These are phyloP conservation scores for Hansenula sp. DNA, from an alignment of 1,139 yeast species.

Conservation along the genomic window DNA sequence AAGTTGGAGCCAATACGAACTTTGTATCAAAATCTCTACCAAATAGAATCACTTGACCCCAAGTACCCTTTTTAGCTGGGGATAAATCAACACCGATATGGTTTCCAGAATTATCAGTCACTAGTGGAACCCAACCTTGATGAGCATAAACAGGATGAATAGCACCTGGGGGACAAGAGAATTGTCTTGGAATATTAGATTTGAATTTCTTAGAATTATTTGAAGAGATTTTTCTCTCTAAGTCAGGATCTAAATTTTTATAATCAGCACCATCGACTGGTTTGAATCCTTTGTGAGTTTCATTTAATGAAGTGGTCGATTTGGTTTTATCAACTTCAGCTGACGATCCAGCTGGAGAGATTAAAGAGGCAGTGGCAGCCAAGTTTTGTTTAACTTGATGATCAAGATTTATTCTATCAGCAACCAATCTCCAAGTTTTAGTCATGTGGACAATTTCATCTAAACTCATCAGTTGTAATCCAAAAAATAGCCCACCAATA, in stretches of 20 bases:
- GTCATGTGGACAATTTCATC: constrained; percentile 65
- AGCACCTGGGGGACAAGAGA: constrained; percentile 69
- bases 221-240: constrained; percentile 24
- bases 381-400: constrained; percentile 9
- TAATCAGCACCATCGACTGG: constrained; percentile 25
- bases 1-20: constrained; percentile 69
- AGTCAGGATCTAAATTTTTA: constrained; percentile 19
- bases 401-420: constrained; percentile 38
- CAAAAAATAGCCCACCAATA: constrained; percentile 59
- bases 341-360: constrained; percentile 23
- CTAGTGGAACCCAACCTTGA: constrained; percentile 85
- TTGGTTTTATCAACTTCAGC: constrained; percentile 10
- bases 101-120: constrained; percentile 86
- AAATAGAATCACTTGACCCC: constrained; percentile 84
- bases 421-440: constrained; percentile 65
- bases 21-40: constrained; percentile 90
- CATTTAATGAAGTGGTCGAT: constrained; percentile 16
- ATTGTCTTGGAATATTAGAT: constrained; percentile 52
- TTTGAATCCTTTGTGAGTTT: constrained; percentile 11
- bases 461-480: constrained; percentile 58
- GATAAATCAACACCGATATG: constrained; percentile 86
- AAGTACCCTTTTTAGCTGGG: constrained; percentile 69
- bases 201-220: constrained; percentile 25
- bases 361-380: constrained; percentile 14
- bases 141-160: constrained; percentile 77